These are phyloP conservation scores for Nakazawaea anatomiae DNA, from an alignment of 805 yeast genomes.

Conservation along the genomic window DNA sequence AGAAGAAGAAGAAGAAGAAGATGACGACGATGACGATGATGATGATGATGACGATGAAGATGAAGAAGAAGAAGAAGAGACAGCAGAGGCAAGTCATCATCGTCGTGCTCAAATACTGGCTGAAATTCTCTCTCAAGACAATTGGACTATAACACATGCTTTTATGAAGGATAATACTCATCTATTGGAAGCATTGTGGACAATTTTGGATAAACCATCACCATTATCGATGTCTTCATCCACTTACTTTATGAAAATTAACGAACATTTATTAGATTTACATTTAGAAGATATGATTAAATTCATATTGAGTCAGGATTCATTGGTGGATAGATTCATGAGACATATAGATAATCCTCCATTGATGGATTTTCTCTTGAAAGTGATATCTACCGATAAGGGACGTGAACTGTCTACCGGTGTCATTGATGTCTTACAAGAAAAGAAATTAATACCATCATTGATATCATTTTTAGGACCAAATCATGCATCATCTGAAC, in stretches of 20 bases:
- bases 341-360: conserved; percentile 90
- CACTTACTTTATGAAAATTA: conserved; percentile 85
- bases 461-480: conserved; percentile 70
- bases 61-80: conserved; percentile 24
- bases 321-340: conserved; percentile 74
- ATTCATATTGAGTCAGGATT: conserved; percentile 64
- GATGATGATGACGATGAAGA: conserved; percentile 20
- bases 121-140: conserved; percentile 85
- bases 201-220: conserved; percentile 59
- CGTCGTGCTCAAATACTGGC: conserved; percentile 67
- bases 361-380: conserved; percentile 84
- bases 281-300: conserved; percentile 73
- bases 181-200: conserved; percentile 71
- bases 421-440: conserved; percentile 66
- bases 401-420: conserved; percentile 79
- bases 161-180: conserved; percentile 64
- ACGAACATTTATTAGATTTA: conserved; percentile 84
- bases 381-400: conserved; percentile 89
- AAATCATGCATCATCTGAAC: conserved; percentile 60
- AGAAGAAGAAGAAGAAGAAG: conserved; percentile 23
- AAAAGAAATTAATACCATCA: conserved; percentile 68
- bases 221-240: conserved; percentile 74
- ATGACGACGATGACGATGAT: conserved; percentile 12
- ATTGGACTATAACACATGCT: conserved; percentile 89
- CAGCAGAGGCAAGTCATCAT: conserved; percentile 27